Evolutionary conservation across 768 basidiomycete genomes (phyloP).

Genomic region (Boletus sp.): DNA sequence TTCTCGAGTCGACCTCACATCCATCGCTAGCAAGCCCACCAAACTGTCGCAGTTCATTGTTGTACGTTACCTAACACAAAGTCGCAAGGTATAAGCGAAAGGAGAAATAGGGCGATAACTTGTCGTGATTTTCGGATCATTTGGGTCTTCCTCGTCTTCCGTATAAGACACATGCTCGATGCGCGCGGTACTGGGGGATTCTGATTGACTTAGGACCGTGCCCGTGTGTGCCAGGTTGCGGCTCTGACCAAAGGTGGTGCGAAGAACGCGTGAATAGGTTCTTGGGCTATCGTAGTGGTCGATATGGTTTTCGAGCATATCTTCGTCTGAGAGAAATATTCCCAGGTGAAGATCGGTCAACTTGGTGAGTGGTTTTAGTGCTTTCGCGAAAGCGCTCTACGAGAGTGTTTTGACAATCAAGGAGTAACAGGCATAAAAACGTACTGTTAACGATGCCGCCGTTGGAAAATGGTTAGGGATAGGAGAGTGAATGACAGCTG

Average conservation of each 20-base stretch:
- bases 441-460: conserved; percentile 50
- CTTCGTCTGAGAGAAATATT: conserved; percentile 58
- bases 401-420: conserved; percentile 5
- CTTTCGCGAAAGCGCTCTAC: conserved; percentile 43
- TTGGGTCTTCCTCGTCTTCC: conserved; percentile 15
- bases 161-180: conserved; percentile 23
- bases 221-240: not conserved
- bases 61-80: not conserved
- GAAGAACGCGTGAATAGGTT: conserved; percentile 19
- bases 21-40: not conserved
- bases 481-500: conserved; percentile 57
- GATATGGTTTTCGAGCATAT: conserved; percentile 46
- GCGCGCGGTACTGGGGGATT: conserved; percentile 4
- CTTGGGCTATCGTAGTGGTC: conserved; percentile 28
- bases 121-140: not conserved
- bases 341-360: conserved; percentile 57
- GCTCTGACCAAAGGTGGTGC: conserved; percentile 9
- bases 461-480: conserved; percentile 50
- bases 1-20: not conserved
- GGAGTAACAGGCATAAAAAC: conserved; percentile 19
- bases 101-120: not conserved
- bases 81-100: not conserved
- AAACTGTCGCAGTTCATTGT: not conserved
- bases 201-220: conserved; percentile 26
- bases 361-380: conserved; percentile 45